Evolutionary conservation across 2,329 filamentous ascomycete species (phyloP), one percentile per base, ranked within the genome.

Genomic region (Cordyceps javanica): DNA sequence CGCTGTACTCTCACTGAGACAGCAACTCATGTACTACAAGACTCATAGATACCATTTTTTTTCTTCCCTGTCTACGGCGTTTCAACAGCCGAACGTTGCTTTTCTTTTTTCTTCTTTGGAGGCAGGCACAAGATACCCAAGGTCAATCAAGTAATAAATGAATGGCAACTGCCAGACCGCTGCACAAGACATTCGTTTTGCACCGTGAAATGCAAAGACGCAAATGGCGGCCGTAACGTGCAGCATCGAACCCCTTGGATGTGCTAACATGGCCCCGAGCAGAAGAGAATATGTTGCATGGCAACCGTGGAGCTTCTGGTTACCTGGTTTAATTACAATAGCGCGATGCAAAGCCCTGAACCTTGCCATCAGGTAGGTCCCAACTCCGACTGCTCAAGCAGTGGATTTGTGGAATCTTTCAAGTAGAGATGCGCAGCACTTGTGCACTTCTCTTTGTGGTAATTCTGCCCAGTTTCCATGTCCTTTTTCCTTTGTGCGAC

Each of bases 51-150:
- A 45, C n/a, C 36, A 36, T 14, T 49, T 34, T 46, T 14, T 38
- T 11, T 51, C 52, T 50, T 21, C 6, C 16, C 32, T 34, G 41
- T 25, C n/a, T n/a, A n/a, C n/a, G n/a, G 42, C 52, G 42, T 44
- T 55, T 55, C 52, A 55, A 55, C 52, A 55, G 52, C 42, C 41
- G 52, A 23, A 46, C 3, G 5, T 28, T 0, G 26, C 7, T 41
- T 21, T 42, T 34, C 25, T n/a, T 36, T 38, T 30, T 21, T 9
- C 28, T 49, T 30, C 6, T 42, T 41, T 16, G 45, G 34, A 50
- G 54, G 19, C n/a, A 39, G 54, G 45, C 44, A 41, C 23, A 44
- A 11, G 45, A 57, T 57, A 57, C 46, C 55, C 55, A 19, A 30
- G 23, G 36, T 9, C n/a, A 51, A 36, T 50, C 30, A 13, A 44